These are phyloP conservation scores for Malus hybrid DNA, from an alignment of 331 rosid genomes.

Conservation along the genomic window DNA sequence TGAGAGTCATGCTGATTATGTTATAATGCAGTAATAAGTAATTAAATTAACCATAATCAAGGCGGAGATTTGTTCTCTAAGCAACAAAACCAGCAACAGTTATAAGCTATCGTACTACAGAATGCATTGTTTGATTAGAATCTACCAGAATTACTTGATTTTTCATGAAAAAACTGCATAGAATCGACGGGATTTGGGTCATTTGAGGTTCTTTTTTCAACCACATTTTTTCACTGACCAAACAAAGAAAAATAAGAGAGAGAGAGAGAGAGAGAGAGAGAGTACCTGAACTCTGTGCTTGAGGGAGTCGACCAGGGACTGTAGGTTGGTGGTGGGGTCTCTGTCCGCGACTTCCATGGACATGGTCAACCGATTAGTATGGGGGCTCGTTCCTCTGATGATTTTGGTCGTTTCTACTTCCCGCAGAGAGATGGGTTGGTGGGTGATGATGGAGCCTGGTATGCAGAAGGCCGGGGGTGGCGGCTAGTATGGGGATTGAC, in stretches of 20 bases:
- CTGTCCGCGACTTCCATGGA: constrained; percentile 24
- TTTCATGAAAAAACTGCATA: background rate
- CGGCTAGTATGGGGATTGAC: no score
- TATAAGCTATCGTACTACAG: background rate
- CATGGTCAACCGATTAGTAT: constrained; percentile 8
- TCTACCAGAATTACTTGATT: background rate
- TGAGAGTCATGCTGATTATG: background rate
- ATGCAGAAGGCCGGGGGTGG: no score
- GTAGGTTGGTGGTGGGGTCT: constrained; percentile 31
- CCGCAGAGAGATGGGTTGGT: background rate
- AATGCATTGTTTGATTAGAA: background rate
- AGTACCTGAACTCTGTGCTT: constrained; percentile 54
- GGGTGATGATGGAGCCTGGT: no score
- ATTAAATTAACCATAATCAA: no score
- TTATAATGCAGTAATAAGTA: background rate
- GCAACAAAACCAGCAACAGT: background rate
- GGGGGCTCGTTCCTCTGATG: background rate
- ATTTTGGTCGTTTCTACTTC: background rate
- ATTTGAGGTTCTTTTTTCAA: background rate
- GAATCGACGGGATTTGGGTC: background rate
- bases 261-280: constrained; percentile 1
- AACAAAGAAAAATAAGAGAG: background rate
- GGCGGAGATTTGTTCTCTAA: background rate
- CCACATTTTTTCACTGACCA: background rate
- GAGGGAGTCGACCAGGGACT: constrained; percentile 31